Percentiles rank a stretch among this genome's conserved stretches.
phyloP scores from a whole-genome alignment of 306 rosid species.

The Quercus gilva region DNA sequence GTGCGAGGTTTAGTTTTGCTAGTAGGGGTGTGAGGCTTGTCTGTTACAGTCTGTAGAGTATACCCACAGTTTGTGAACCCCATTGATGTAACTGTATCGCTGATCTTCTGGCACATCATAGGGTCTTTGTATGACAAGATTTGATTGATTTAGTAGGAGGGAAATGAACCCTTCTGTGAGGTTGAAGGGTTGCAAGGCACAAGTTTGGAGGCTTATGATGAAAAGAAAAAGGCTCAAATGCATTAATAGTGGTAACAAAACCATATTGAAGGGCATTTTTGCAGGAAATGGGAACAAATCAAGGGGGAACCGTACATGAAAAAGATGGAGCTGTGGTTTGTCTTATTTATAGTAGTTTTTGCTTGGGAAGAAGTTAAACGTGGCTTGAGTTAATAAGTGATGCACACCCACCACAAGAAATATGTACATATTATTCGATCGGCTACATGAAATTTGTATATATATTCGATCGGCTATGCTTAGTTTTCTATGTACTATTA shows the following conservation, averaged over 20 bases:
- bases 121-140: conserved; percentile 31
- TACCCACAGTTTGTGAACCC: conserved; percentile 35
- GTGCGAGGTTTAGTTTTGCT: conserved; percentile 34
- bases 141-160: conserved; percentile 19
- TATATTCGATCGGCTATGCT: too few relatives aligned
- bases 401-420: too few relatives aligned
- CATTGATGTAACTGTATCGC: conserved; percentile 27
- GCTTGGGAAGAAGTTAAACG: too few relatives aligned
- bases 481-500: too few relatives aligned
- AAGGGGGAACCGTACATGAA: neutral
- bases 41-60: conserved; percentile 24
- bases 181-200: conserved; percentile 3
- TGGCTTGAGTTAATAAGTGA: too few relatives aligned
- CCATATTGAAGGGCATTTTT: neutral
- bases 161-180: conserved; percentile 35
- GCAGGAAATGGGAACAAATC: neutral
- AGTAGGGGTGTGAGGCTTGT: conserved; percentile 22
- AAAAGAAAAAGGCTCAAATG: neutral
- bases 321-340: neutral
- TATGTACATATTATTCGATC: too few relatives aligned
- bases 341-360: too few relatives aligned
- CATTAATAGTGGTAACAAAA: neutral
- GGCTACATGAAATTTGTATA: too few relatives aligned
- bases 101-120: conserved; percentile 18
- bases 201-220: neutral